Base-by-base conservation (phyloP, 2,329 filamentous ascomycete species). In the Neospermospora avenae region DNA sequence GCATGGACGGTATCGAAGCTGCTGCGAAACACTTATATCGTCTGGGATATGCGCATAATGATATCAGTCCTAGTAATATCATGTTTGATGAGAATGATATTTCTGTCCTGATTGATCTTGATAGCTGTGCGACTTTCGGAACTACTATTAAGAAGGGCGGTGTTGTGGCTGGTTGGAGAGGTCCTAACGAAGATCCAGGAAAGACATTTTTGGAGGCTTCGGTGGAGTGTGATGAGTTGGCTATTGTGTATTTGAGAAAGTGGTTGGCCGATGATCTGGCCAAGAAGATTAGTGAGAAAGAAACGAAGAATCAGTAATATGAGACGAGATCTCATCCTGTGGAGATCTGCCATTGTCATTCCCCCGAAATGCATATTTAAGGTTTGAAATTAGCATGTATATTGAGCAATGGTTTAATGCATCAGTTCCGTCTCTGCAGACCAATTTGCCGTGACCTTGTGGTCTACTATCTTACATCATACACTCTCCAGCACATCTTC, bases 381-480 rank as follows among this genome's bases (percentile, higher is more conserved):
- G n/a, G n/a, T n/a, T n/a, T n/a, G n/a, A n/a, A n/a, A n/a, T n/a
- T n/a, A n/a, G n/a, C n/a, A n/a, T n/a, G n/a, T n/a, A n/a, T n/a
- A n/a, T 51, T 37, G 13, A 24, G 16, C n/a, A 51, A 35, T 51
- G 14, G 35, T 13, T 10, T 34, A 20, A 51, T 37, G 7, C 48
- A 35, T 34, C 28, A 28, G 7, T 20, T 31, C 24, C 44, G 16
- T 55, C 41, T 18, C 18, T 16, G 1, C 25, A 25, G 24, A 46
- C 35, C 13, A 45, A 42, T 53, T 49, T 63, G 41, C 28, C 28
- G 24, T 45, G 42, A 63, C 54, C 57, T n/a, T 55, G 59, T 57
- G 58, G 48, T 55, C 58, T 25, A 24, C 46, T 64, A 59, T 59
- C 39, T 5, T 34, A 57, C 35, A 39, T 46, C 24, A 34, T 6